Conservation (phyloP, 1,284 basidiomycete genomes). For the Ustilago tritici region DNA sequence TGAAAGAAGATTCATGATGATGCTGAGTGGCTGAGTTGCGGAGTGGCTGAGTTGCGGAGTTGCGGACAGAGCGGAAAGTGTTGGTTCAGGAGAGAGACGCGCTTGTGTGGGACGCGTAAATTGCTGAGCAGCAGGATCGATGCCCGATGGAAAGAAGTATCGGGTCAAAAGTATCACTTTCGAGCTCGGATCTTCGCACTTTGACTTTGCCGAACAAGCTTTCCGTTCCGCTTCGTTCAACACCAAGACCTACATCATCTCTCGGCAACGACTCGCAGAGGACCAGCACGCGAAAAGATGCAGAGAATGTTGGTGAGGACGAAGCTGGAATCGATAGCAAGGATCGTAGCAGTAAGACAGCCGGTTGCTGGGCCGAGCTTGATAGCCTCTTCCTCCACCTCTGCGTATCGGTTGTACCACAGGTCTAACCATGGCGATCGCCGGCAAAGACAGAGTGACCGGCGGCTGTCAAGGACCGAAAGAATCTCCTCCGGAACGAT, state of each 20-base stretch:
- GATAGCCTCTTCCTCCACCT: neutral
- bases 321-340: neutral
- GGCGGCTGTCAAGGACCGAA: neutral
- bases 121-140: neutral
- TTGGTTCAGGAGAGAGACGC: constrained; percentile 14
- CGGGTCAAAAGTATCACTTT: constrained; percentile 22
- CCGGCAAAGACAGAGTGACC: neutral
- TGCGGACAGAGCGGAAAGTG: constrained; percentile 7
- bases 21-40: neutral
- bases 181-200: neutral
- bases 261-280: neutral
- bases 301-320: neutral
- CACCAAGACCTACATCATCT: neutral
- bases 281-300: neutral
- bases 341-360: neutral
- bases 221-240: neutral
- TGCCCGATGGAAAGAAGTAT: constrained; percentile 1
- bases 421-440: neutral
- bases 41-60: constrained; percentile 2
- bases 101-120: constrained; percentile 8
- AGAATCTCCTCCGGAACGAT: too few relatives aligned
- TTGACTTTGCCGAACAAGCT: constrained; percentile 8
- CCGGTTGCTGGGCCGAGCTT: constrained; percentile 9
- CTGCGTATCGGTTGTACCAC: neutral
- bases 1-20: neutral